Conservation (phyloP, 2,329 filamentous ascomycete species). For the Aspergillus calidoustus region DNA sequence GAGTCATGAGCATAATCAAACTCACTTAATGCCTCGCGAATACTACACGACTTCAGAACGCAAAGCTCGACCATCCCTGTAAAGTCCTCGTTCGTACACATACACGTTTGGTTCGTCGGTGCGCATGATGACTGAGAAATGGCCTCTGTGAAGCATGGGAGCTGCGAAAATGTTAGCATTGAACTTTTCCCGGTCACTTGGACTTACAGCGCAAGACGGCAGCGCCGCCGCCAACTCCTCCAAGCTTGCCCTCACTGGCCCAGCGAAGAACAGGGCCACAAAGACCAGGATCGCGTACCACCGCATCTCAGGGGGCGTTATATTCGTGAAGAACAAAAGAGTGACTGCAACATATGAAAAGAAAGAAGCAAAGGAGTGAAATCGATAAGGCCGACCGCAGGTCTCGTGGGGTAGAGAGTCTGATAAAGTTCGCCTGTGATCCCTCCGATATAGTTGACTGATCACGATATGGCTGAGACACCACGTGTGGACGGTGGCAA, state of each 20-base stretch:
- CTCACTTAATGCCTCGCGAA: slow-evolving; percentile 44
- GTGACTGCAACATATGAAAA: neutral
- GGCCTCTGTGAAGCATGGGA: slow-evolving; percentile 29
- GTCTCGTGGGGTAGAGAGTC: neutral
- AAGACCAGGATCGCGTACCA: slow-evolving; percentile 1
- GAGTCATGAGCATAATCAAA: neutral
- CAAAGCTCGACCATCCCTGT: slow-evolving; percentile 40
- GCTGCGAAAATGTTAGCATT: slow-evolving; percentile 16
- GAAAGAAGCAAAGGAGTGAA: neutral
- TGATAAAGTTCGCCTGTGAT: neutral
- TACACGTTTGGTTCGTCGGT: slow-evolving; percentile 43
- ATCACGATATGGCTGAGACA: neutral
- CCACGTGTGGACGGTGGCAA: neutral
- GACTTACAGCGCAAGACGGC: slow-evolving; percentile 13
- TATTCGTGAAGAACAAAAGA: neutral
- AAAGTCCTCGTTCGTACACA: slow-evolving; percentile 44
- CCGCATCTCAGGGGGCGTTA: neutral
- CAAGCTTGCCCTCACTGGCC: neutral
- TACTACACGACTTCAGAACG: slow-evolving; percentile 40
- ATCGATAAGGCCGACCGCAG: neutral
- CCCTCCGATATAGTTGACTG: neutral
- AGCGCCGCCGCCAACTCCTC: neutral
- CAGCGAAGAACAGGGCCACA: neutral
- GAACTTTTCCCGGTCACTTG: neutral
- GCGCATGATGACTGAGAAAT: slow-evolving; percentile 43